Percentiles rank a stretch among this genome's conserved stretches.
These are phyloP conservation scores for Lentinus polychrous DNA, from an alignment of 1,284 basidiomycete species.

Conservation along the genomic window DNA sequence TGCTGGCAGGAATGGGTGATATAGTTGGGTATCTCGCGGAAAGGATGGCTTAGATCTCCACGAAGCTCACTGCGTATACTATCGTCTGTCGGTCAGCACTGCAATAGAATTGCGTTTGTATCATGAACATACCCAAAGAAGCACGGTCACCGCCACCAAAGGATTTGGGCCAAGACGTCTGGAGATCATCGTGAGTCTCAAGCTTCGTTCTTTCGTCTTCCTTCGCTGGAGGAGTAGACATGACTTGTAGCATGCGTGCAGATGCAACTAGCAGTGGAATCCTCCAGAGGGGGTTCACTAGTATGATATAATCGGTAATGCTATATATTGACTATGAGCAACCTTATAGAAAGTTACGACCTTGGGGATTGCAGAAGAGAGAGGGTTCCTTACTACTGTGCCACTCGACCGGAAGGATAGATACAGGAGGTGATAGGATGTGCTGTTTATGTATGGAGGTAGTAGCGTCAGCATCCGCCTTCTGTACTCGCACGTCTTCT, in stretches of 20 bases:
- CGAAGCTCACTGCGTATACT: background rate
- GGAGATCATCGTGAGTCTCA: background rate
- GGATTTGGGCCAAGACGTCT: background rate
- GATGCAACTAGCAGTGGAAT: background rate
- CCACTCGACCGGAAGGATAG: no score
- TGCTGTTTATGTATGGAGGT: no score
- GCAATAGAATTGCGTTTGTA: no score
- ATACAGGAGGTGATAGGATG: no score
- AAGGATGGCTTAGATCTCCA: background rate
- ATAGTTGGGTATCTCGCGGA: background rate
- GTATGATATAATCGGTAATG: no score
- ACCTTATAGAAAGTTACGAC: no score
- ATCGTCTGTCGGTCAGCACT: no score
- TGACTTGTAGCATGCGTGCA: background rate
- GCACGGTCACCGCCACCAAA: background rate
- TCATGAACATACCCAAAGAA: slow-evolving; percentile 1
- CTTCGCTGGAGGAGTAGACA: background rate
- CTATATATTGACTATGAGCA: no score
- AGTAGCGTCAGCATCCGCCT: no score
- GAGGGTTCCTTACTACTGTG: no score
- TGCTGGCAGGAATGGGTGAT: background rate
- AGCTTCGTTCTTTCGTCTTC: background rate
- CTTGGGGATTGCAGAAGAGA: no score
- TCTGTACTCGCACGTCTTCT: no score
- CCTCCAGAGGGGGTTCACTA: background rate